Conservation (phyloP, 1,284 basidiomycete genomes). For the Malassezia cuniculi region DNA sequence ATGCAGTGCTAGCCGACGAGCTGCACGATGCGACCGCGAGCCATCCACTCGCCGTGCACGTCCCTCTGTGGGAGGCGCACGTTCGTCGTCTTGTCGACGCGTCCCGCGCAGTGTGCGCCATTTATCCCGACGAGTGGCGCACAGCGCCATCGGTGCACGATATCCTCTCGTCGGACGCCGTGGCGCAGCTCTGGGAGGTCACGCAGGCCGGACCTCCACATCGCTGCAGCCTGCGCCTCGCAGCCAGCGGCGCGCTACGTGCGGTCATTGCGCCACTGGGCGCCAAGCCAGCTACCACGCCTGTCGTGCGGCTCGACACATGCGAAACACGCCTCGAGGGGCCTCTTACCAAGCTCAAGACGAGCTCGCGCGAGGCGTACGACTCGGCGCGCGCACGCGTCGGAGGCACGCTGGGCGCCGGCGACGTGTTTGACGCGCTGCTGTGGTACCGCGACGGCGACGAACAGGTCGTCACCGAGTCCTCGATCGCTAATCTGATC, state of each 20-base stretch:
- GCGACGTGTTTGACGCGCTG: constrained; percentile 9
- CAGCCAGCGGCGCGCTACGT: neutral
- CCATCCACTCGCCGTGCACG: constrained; percentile 11
- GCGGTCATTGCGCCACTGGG: constrained; percentile 4
- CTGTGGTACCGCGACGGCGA: constrained; percentile 2
- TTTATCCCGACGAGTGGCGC: constrained; percentile 6
- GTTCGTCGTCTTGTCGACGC: constrained; percentile 6
- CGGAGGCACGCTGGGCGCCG: constrained; percentile 1
- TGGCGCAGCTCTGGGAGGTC: neutral
- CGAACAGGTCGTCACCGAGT: constrained; percentile 6
- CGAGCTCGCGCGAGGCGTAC: constrained; percentile 5
- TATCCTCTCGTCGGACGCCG: constrained; percentile 1
- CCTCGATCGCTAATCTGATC: constrained; percentile 13
- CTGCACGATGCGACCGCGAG: neutral
- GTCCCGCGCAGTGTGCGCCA: neutral
- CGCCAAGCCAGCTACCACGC: neutral
- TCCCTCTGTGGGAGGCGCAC: constrained; percentile 10
- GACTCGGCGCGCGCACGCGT: constrained; percentile 6
- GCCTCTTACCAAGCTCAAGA: constrained; percentile 1
- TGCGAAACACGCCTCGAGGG: neutral
- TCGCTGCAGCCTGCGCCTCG: constrained; percentile 4
- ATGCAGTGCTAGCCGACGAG: too few relatives aligned
- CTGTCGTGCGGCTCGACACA: constrained; percentile 8
- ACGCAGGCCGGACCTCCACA: neutral
- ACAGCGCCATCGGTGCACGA: neutral